phyloP scores from a whole-genome alignment of 495 filamentous ascomycete species.

The Podospora comata region DNA sequence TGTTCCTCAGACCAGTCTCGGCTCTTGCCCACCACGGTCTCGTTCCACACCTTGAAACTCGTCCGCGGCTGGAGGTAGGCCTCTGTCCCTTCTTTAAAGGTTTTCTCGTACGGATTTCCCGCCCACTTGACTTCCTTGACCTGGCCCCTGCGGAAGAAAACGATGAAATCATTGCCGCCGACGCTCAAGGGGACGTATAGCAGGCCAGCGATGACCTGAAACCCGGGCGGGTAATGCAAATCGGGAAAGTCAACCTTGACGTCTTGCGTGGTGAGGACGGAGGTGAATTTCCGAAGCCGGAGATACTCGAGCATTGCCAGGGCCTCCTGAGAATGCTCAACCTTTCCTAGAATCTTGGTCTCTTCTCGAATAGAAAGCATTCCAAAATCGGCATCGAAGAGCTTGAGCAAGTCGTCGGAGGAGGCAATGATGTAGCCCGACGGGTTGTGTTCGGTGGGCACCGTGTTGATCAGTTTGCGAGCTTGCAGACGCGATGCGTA shows the following conservation, averaged over 20 bases:
- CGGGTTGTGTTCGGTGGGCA: conserved; percentile 77
- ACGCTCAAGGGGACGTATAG: conserved; percentile 79
- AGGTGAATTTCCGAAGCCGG: conserved; percentile 69
- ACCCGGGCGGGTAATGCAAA: conserved; percentile 74
- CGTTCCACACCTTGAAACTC: conserved; percentile 74
- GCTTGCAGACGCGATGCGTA: conserved; percentile 82
- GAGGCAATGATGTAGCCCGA: conserved; percentile 91
- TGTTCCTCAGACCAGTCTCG: conserved; percentile 73
- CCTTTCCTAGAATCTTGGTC: conserved; percentile 78
- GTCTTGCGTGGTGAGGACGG: conserved; percentile 76
- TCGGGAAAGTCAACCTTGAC: conserved; percentile 79
- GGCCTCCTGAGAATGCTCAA: conserved; percentile 76
- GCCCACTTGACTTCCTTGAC: conserved; percentile 84
- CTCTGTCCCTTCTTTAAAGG: conserved; percentile 61
- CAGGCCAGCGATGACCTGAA: conserved; percentile 73
- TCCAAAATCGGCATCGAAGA: conserved; percentile 88
- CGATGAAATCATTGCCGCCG: conserved; percentile 80
- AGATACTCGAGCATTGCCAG: conserved; percentile 85
- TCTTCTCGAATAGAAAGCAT: conserved; percentile 82
- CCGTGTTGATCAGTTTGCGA: conserved; percentile 73
- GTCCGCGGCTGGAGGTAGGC: conserved; percentile 71
- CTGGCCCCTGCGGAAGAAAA: conserved; percentile 83
- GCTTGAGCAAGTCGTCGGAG: conserved; percentile 77
- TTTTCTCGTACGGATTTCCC: conserved; percentile 88
- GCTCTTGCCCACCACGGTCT: conserved; percentile 71